Evolutionary conservation across 129 eudicot genomes (phyloP), one percentile per base, ranked within the genome.

Genomic region (Escallonia rubra): DNA sequence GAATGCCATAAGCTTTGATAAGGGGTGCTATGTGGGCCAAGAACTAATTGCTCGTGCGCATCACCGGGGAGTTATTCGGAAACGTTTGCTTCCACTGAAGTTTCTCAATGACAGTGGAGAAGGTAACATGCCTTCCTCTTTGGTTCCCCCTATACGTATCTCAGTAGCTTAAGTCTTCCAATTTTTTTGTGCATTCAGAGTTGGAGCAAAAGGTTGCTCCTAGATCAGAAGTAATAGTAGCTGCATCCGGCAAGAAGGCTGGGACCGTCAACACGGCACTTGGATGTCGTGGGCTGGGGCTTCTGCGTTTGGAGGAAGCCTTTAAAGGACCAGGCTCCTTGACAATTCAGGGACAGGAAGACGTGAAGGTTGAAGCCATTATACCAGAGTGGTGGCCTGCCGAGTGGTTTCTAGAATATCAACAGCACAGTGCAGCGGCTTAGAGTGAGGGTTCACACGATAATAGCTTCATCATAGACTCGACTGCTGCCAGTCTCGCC

Each of bases 21-120:
- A 93, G 78, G 99, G 99, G 45, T 93, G 96, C 75, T 89, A 93
- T 51, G 78, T 93, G 48, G 96, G 96, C 63, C 99, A 93, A 87
- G 99, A 89, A 68, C 87, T 93, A 53, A 76, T 89, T 57, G 96
- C 96, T 62, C 95, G 96, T 8, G 83, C 96, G 10, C 93, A 89
- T 74, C 96, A 93, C 66, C 99, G 95, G 3, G 96, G 99, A 41
- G 85, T 89, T 7, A 76, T 89, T 54, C 79, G 89, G 55, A 93
- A 93, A 72, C 95, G 96, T 59, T 68, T 93, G 76, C 76, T 93
- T 72, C 96, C 96, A 50, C 48, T 89, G 34, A 84, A 76, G 78
- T 93, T 93, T 67, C 47, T 86, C 45, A 68, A 79, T 50, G 73
- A 82, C 9, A 82, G 75, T 9, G 87, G 95, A 47, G 69, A 82